Evolutionary conservation across 2,329 filamentous ascomycete species (phyloP).

Genomic region (Colletotrichum abscissum): DNA sequence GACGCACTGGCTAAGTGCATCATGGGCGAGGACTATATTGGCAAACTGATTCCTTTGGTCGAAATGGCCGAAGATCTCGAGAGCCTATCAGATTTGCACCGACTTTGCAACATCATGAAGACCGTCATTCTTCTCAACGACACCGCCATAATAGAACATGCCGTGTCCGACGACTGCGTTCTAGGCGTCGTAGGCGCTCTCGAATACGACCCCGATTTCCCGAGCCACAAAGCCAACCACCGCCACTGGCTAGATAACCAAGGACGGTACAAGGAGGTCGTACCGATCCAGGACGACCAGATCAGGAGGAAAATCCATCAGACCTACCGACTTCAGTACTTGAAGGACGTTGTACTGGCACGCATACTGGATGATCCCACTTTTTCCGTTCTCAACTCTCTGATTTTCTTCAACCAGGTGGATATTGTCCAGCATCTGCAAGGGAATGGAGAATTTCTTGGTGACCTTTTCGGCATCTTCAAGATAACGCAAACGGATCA

Average conservation of each 20-base stretch:
- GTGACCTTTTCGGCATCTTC: constrained; percentile 90
- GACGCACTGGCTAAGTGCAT: constrained; percentile 91
- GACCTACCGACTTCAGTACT: constrained; percentile 94
- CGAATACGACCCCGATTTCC: constrained; percentile 98
- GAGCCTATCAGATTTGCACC: constrained; percentile 85
- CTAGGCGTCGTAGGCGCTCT: constrained; percentile 93
- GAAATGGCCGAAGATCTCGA: constrained; percentile 92
- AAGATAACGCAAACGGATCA: constrained; percentile 70
- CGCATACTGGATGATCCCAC: constrained; percentile 97
- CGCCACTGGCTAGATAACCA: constrained; percentile 90
- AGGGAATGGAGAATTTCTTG: constrained; percentile 79
- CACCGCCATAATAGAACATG: constrained; percentile 91
- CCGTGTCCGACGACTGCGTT: constrained; percentile 89
- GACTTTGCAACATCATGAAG: constrained; percentile 98
- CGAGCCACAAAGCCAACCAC: constrained; percentile 96
- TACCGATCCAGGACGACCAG: constrained; percentile 84
- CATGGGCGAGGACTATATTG: constrained; percentile 86
- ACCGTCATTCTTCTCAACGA: constrained; percentile 94
- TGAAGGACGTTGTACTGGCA: constrained; percentile 98
- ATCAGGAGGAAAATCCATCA: constrained; percentile 94
- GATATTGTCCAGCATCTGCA: constrained; percentile 98
- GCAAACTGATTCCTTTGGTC: constrained; percentile 86
- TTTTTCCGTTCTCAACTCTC: constrained; percentile 95
- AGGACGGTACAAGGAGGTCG: constrained; percentile 95
- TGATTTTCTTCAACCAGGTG: constrained; percentile 99